Base-by-base conservation (phyloP, 2,329 filamentous ascomycete species). In the Beauveria asiatica region DNA sequence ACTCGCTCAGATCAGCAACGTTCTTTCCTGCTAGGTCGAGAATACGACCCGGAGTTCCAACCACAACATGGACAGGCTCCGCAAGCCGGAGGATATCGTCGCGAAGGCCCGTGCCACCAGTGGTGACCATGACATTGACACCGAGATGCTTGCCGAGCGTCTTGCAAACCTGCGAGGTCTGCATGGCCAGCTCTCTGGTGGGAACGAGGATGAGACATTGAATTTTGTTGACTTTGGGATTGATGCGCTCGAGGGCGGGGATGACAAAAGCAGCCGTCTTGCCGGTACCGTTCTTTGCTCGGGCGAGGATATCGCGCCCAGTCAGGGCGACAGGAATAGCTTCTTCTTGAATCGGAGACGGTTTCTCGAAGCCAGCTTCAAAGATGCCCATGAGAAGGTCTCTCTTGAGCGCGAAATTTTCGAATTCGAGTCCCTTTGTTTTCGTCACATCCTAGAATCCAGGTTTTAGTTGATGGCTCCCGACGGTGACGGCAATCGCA, bases 161-260 rank as follows among this genome's bases (percentile, higher is more conserved):
- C 81, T 97, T 99, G 85, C 94, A 99, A 66, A 99, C 94, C 76
- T 99, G 94, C 54, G 95, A 99, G 62, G 94, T 99, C 76, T 99
- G 94, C 75, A 99, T 87, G 59, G 95, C 95, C 68, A 99, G 82
- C 78, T 99, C 94, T 83, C 94, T 84, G 64, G 94, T 99, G 41
- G 94, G 95, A 49, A 99, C 94, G 61, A 99, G 85, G 68, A 99
- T 95, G 64, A 99, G 84, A 67, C 91, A 92, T 80, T 99, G 94
- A 63, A 94, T 96, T 78, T 97, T 97, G 72, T 89, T 88, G 73
- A 90, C 89, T 76, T 97, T 97, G 56, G 94, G 90, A 78, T 99
- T 97, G 77, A 97, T 94, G 72, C 90, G 89, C 77, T 99, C 90
- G 60, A 99, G 84, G 50, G 90, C 90, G 53, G 94, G 94, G 65